phyloP scores from a whole-genome alignment of 1,284 basidiomycete species.

The Ceratobasidium theobromae region DNA sequence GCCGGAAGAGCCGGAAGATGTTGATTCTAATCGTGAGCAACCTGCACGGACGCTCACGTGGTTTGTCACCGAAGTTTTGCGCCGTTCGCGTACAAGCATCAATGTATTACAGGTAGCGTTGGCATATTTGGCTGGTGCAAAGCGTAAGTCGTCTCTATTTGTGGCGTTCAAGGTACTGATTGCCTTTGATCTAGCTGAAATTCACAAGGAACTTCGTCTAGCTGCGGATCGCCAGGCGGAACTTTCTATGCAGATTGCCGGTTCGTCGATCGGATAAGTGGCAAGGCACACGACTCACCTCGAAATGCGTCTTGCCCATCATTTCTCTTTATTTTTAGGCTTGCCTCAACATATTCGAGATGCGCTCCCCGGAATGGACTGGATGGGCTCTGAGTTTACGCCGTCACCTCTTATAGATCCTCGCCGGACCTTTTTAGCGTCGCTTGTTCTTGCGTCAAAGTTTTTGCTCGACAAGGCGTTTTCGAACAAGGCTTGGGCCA shows the following conservation, averaged over 20 bases:
- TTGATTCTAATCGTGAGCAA: constrained; percentile 5
- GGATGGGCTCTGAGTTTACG: constrained; percentile 11
- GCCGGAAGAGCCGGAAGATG: not conserved
- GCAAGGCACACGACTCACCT: not conserved
- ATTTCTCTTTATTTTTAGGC: not conserved
- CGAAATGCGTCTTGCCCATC: not conserved
- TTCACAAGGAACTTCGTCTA: constrained; percentile 13
- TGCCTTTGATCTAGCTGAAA: constrained; percentile 4
- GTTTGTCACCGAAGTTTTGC: constrained; percentile 35
- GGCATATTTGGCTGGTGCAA: constrained; percentile 31
- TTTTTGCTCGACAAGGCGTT: constrained; percentile 92
- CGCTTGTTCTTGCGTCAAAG: constrained; percentile 85
- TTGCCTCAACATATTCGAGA: constrained; percentile 1
- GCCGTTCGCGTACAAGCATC: constrained; percentile 33
- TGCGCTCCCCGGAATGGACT: not conserved
- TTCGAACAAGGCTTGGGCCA: constrained; percentile 90
- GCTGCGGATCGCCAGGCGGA: constrained; percentile 11
- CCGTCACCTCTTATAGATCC: constrained; percentile 73
- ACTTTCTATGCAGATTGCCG: constrained; percentile 1
- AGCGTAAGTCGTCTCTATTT: not conserved
- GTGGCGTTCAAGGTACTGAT: not conserved
- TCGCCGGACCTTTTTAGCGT: constrained; percentile 82
- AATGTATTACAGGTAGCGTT: constrained; percentile 36
- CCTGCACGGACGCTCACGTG: not conserved
- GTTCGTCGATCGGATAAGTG: constrained; percentile 12